Evolutionary conservation across 805 yeast genomes (phyloP), one percentile per base, ranked within the genome.

Genomic region (Saccharomycopsis sp.): DNA sequence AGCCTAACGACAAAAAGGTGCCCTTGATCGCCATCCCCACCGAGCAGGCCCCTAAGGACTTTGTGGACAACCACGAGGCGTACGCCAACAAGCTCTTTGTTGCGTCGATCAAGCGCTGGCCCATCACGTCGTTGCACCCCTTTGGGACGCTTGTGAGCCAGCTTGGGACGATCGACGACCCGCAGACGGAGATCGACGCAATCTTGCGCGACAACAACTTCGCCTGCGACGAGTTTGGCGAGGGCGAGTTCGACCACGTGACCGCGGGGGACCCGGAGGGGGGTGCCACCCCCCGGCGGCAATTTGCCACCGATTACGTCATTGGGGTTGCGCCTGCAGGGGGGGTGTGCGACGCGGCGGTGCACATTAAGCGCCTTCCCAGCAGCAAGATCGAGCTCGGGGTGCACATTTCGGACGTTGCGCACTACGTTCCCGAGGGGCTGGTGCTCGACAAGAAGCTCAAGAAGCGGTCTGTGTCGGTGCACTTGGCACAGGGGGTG

Each of bases 21-120:
- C 99, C 99, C 3, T 78, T 94, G 63, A 91, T 94, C 75, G 99
- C 99, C 15, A 94, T 94, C 63, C 99, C 99, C 46, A 94, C 97
- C 1, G 99, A 94, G 67, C 97, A 94, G 71, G 99, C 97, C 0
- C 99, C 99, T 37, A 82, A 80, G 59, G 98, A 92, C 70, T 92
- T 94, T 72, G 91, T 94, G 50, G 97, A 91, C 64, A 91, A 90
- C 65, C 96, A 91, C 63, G 95, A 88, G 57, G 79, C 78, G 54
- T 94, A 94, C 66, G 78, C 88, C 0, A 83, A 89, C 68, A 88
- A 85, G 65, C 74, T 91, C 54, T 94, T 92, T 68, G 92, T 94
- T 61, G 97, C 98, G 0, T 87, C 96, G 1, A 92, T 94, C 67
- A 94, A 94, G 71, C 85, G 99, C 71, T 94, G 99, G 99, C 99